These are phyloP conservation scores for Allium fistulosum DNA, from an alignment of 106 monocot genomes.

Conservation along the genomic window DNA sequence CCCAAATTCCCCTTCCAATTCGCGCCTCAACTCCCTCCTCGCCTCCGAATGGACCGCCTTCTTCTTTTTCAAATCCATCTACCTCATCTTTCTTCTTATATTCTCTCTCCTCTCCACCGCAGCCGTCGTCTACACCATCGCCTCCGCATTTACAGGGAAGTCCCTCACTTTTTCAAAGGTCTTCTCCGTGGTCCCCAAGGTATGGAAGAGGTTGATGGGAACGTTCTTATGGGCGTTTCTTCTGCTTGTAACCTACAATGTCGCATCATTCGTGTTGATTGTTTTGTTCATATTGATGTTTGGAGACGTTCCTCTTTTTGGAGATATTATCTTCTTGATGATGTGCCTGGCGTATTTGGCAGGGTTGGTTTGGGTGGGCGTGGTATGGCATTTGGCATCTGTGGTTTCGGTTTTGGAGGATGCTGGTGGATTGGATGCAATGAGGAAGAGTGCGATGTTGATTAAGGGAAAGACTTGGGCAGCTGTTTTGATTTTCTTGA, in stretches of 20 bases:
- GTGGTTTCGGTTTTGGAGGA: constrained; percentile 67
- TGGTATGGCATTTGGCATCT: constrained; percentile 62
- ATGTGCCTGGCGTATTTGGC: constrained; percentile 23
- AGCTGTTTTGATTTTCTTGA: constrained; percentile 40
- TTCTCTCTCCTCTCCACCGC: constrained; percentile 25
- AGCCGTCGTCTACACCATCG: constrained; percentile 70
- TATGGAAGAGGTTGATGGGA: constrained; percentile 51
- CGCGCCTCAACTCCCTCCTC: constrained; percentile 13
- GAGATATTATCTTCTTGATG: neutral
- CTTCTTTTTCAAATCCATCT: constrained; percentile 19
- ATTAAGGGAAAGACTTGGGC: constrained; percentile 53
- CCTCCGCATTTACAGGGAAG: constrained; percentile 67
- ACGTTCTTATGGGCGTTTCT: constrained; percentile 55
- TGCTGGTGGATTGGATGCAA: constrained; percentile 34
- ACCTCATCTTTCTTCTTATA: constrained; percentile 14
- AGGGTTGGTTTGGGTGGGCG: constrained; percentile 40
- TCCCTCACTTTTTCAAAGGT: constrained; percentile 37
- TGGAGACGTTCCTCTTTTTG: constrained; percentile 11
- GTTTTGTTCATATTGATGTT: constrained; percentile 35
- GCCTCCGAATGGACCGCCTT: constrained; percentile 18
- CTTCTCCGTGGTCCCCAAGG: constrained; percentile 51
- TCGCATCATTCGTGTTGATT: constrained; percentile 15
- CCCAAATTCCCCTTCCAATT: constrained; percentile 9
- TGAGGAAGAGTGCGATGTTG: constrained; percentile 35
- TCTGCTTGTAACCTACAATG: constrained; percentile 37